Conservation (phyloP, 345 rosid genomes). For the Erucastrum elatum region DNA sequence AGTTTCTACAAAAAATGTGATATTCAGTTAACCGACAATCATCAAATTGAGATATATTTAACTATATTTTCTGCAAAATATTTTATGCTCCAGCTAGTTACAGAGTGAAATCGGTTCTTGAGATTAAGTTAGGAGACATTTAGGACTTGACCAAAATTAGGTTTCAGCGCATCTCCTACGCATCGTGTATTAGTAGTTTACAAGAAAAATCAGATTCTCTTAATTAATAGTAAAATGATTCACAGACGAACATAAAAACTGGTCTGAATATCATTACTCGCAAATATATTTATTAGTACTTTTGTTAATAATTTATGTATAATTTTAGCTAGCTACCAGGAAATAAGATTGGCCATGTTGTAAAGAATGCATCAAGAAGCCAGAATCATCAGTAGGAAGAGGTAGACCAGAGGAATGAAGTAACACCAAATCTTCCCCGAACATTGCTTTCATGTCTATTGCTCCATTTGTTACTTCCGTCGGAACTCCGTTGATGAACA, state of each 20-base stretch:
- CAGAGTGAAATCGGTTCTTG: constrained; percentile 15
- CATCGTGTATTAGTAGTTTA: background rate
- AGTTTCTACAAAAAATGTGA: background rate
- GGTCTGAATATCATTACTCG: background rate
- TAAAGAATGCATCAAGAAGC: constrained; percentile 68
- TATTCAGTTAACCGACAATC: constrained; percentile 21
- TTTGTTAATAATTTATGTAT: background rate
- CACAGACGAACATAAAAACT: background rate
- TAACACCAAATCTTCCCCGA: constrained; percentile 67
- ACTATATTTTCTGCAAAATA: background rate
- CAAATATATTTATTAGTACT: background rate
- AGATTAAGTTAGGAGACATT: constrained; percentile 13
- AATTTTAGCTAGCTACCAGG: constrained; percentile 54
- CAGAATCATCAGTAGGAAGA: constrained; percentile 70
- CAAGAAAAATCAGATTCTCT: background rate
- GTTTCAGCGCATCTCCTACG: background rate
- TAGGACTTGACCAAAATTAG: constrained; percentile 8
- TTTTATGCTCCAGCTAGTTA: background rate
- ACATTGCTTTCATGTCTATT: constrained; percentile 72
- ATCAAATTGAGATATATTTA: background rate
- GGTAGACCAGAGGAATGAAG: constrained; percentile 81
- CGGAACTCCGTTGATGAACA: constrained; percentile 78
- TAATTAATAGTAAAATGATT: background rate
- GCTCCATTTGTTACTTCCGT: constrained; percentile 81
- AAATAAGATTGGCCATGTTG: constrained; percentile 90